phyloP scores from a whole-genome alignment of 768 basidiomycete genomes.

The Suillus subluteus region DNA sequence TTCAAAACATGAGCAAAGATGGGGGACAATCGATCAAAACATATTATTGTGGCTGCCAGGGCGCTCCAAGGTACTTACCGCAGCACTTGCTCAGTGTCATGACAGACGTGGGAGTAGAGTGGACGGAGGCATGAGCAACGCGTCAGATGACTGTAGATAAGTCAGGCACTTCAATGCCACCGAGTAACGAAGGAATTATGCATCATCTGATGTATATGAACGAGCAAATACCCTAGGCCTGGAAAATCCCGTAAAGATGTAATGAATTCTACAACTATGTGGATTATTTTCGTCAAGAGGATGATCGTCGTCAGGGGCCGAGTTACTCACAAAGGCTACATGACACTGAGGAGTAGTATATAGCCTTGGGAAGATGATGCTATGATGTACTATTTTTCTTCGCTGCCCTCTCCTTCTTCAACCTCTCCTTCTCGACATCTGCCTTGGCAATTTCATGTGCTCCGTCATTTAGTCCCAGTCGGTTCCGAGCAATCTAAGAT shows the following conservation, averaged over 20 bases:
- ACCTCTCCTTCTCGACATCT: constrained; percentile 57
- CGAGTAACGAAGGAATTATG: not conserved
- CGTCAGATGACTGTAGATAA: not conserved
- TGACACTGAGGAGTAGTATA: not conserved
- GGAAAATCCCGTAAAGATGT: not conserved
- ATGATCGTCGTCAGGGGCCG: not conserved
- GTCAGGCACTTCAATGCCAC: not conserved
- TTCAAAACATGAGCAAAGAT: too few species aligned
- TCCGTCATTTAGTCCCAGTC: constrained; percentile 85
- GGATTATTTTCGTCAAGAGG: not conserved
- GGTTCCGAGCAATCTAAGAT: constrained; percentile 85
- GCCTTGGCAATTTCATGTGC: constrained; percentile 82
- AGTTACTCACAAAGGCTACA: constrained; percentile 10
- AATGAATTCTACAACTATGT: not conserved
- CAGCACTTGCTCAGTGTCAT: not conserved
- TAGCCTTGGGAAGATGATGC: constrained; percentile 5
- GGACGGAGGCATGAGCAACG: not conserved
- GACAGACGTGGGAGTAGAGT: not conserved
- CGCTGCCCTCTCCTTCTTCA: constrained; percentile 53
- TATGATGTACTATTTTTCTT: constrained; percentile 40
- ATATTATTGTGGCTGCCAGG: not conserved
- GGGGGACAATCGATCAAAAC: not conserved
- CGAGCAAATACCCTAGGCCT: not conserved
- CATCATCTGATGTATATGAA: not conserved
- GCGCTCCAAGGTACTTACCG: not conserved